A percentile compares a stretch with the other conserved stretches of the same genome.
Evolutionary conservation across 495 filamentous ascomycete species (phyloP).

Genomic region (Penicillium cinerascens): DNA sequence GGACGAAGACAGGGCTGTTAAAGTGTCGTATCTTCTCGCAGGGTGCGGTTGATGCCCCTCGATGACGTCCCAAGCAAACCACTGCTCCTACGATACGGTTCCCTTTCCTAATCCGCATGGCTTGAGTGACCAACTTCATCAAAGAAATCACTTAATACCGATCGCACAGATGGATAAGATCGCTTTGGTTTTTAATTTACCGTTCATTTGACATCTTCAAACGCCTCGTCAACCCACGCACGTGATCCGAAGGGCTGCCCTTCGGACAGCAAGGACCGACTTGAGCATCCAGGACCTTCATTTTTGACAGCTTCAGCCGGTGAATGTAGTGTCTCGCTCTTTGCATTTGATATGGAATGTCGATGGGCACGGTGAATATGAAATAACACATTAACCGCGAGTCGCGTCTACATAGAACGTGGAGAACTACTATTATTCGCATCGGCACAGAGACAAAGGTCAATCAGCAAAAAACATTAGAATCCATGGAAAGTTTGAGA

Average conservation of each 20-base stretch:
- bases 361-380: not conserved
- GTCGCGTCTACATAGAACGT: not conserved
- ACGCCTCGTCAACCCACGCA: not conserved
- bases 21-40: not conserved
- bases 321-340: slow-evolving; percentile 3
- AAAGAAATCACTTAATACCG: not conserved
- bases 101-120: not conserved
- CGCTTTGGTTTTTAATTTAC: not conserved
- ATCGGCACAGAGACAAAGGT: not conserved
- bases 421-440: not conserved
- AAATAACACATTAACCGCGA: not conserved
- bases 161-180: not conserved
- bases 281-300: slow-evolving; percentile 23
- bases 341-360: not conserved
- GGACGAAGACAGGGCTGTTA: not conserved
- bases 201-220: not conserved
- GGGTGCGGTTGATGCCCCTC: slow-evolving; percentile 11
- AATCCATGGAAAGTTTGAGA: not conserved
- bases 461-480: not conserved
- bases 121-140: not conserved
- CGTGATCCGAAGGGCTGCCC: slow-evolving; percentile 12
- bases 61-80: slow-evolving; percentile 14
- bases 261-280: slow-evolving; percentile 6
- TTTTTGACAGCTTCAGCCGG: slow-evolving; percentile 10
- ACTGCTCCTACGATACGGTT: not conserved